phyloP scores from a whole-genome alignment of 768 basidiomycete genomes.

The Mycena vitilis region DNA sequence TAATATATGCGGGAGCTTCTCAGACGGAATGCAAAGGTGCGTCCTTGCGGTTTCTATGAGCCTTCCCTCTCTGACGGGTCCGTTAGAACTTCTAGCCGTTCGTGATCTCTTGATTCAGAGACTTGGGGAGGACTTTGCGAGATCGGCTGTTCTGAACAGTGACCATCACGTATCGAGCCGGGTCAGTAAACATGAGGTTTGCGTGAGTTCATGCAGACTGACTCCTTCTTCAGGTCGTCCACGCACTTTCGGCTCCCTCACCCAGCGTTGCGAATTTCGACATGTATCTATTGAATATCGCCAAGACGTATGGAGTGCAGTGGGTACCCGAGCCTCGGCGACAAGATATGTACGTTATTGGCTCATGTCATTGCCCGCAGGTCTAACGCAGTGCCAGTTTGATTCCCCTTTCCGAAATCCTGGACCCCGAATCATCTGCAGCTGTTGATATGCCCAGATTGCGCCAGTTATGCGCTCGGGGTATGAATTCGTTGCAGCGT shows the following conservation, averaged over 20 bases:
- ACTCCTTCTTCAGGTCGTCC: conserved; percentile 54
- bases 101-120: conserved; percentile 66
- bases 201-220: background rate
- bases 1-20: conserved; percentile 69
- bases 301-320: conserved; percentile 61
- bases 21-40: conserved; percentile 70
- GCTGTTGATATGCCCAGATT: conserved; percentile 68
- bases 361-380: conserved; percentile 1
- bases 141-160: conserved; percentile 61
- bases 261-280: conserved; percentile 71
- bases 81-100: conserved; percentile 66
- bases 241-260: conserved; percentile 61
- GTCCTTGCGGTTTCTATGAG: background rate
- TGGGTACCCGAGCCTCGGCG: conserved; percentile 74
- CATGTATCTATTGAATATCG: conserved; percentile 64
- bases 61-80: conserved; percentile 19
- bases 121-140: conserved; percentile 68
- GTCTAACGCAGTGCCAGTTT: conserved; percentile 51
- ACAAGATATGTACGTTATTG: conserved; percentile 66
- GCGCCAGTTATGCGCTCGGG: conserved; percentile 68
- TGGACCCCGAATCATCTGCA: conserved; percentile 62
- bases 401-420: conserved; percentile 67
- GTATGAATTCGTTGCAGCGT: conserved; percentile 50
- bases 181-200: conserved; percentile 44
- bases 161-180: conserved; percentile 67